Evolutionary conservation across 306 rosid species (phyloP).

Genomic region (Senna siamea): DNA sequence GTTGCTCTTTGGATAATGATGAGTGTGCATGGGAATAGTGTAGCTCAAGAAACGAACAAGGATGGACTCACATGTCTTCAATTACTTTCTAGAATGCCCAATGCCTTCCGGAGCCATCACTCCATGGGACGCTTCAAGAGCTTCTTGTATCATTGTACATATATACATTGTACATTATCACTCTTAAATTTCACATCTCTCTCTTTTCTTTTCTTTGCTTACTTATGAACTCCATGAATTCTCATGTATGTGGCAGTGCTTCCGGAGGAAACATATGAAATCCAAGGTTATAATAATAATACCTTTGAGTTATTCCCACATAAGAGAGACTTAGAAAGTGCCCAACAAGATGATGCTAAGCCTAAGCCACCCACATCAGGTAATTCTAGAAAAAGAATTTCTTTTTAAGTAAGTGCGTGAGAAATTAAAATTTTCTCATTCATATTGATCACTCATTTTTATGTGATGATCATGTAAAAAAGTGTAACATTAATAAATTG

Average conservation of each 20-base stretch:
- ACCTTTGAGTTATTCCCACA: neutral
- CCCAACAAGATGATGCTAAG: slow-evolving; percentile 3
- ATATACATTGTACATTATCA: too few relatives aligned
- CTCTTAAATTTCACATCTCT: too few relatives aligned
- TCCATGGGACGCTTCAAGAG: neutral
- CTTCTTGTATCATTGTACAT: slow-evolving; percentile 10
- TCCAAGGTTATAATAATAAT: neutral
- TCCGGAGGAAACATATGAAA: neutral
- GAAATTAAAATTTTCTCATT: too few relatives aligned
- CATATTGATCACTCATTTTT: too few relatives aligned
- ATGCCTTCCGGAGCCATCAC: neutral
- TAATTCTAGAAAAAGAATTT: too few relatives aligned
- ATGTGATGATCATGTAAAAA: too few relatives aligned
- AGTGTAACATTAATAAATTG: neutral
- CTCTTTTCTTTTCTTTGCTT: too few relatives aligned
- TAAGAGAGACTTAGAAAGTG: slow-evolving; percentile 19
- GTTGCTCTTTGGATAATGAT: slow-evolving; percentile 36
- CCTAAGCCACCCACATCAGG: neutral
- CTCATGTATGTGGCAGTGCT: neutral
- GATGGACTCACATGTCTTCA: slow-evolving; percentile 17
- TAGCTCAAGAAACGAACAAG: neutral
- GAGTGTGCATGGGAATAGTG: neutral
- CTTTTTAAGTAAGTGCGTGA: too few relatives aligned
- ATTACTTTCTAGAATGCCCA: slow-evolving; percentile 32
- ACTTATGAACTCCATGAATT: neutral